Conservation (phyloP, 2,329 filamentous ascomycete species). For the Arthrinium phaeospermum region DNA sequence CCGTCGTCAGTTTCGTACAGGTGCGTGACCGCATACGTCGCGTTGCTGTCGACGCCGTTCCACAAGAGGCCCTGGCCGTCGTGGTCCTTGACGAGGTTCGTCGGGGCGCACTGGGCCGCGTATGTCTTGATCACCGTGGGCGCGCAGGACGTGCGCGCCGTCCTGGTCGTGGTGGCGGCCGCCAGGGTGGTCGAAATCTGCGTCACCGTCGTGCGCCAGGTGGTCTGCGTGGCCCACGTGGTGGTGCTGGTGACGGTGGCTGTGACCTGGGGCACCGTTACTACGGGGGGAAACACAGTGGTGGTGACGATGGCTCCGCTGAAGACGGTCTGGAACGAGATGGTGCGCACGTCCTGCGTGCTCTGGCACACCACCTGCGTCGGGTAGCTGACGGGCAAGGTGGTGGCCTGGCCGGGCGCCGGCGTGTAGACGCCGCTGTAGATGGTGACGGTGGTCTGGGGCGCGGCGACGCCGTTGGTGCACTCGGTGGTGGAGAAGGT, state of each 20-base stretch:
- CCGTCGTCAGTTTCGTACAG: conserved; percentile 25
- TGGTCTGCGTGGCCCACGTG: neutral
- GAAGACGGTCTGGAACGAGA: conserved; percentile 23
- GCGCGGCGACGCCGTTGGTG: conserved; percentile 28
- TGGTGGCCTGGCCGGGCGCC: conserved; percentile 31
- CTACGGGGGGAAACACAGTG: neutral
- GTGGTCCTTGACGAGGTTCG: conserved; percentile 31
- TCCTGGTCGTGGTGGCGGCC: neutral
- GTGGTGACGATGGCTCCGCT: conserved; percentile 16
- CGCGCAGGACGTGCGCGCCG: conserved; percentile 24
- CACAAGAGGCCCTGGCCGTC: conserved; percentile 29
- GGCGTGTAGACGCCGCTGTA: conserved; percentile 35
- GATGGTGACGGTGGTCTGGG: conserved; percentile 29
- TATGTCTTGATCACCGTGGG: conserved; percentile 31
- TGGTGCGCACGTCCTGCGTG: conserved; percentile 18
- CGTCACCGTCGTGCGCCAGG: neutral
- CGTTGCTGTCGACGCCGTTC: conserved; percentile 28
- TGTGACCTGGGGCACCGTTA: neutral
- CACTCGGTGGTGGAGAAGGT: conserved; percentile 31
- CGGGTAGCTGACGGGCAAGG: conserved; percentile 28
- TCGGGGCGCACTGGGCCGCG: conserved; percentile 35
- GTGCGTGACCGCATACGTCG: conserved; percentile 27
- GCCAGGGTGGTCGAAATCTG: neutral
- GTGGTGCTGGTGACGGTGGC: neutral
- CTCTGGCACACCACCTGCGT: conserved; percentile 30